Conservation (phyloP, 1,139 yeast genomes). For the Suhomyces atakaporum region DNA sequence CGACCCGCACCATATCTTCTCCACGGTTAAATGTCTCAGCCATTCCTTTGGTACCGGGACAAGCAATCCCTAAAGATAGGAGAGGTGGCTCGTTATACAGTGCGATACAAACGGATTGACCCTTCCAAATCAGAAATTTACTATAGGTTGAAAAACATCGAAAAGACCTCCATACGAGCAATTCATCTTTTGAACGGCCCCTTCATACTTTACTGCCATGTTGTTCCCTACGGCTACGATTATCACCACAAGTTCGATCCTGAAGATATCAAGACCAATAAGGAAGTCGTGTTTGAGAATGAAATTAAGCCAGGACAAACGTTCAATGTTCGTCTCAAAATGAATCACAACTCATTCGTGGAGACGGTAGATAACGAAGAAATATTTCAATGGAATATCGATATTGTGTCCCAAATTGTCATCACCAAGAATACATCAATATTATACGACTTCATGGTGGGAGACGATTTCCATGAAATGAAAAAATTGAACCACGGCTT, state of each 20-base stretch:
- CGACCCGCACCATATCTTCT: background rate
- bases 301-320: conserved; percentile 65
- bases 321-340: conserved; percentile 47
- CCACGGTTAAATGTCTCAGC: conserved; percentile 3
- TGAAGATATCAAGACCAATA: conserved; percentile 22
- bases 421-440: conserved; percentile 22
- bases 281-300: conserved; percentile 41
- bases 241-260: conserved; percentile 33
- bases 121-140: conserved; percentile 22
- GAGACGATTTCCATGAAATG: conserved; percentile 34
- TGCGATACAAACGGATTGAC: conserved; percentile 30
- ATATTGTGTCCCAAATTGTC: conserved; percentile 26
- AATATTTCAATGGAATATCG: conserved; percentile 24
- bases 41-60: conserved; percentile 43
- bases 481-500: conserved; percentile 34
- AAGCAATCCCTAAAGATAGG: conserved; percentile 39
- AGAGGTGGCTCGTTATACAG: conserved; percentile 38
- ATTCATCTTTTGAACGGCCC: conserved; percentile 61
- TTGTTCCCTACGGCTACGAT: conserved; percentile 53
- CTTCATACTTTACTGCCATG: conserved; percentile 58
- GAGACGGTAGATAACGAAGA: conserved; percentile 14
- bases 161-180: conserved; percentile 52
- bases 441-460: conserved; percentile 24
- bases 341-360: conserved; percentile 48
- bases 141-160: conserved; percentile 53